Percentiles rank a stretch among this genome's conserved stretches.
phyloP scores from a whole-genome alignment of 2,329 filamentous ascomycete species.

The Daldinia sp. region DNA sequence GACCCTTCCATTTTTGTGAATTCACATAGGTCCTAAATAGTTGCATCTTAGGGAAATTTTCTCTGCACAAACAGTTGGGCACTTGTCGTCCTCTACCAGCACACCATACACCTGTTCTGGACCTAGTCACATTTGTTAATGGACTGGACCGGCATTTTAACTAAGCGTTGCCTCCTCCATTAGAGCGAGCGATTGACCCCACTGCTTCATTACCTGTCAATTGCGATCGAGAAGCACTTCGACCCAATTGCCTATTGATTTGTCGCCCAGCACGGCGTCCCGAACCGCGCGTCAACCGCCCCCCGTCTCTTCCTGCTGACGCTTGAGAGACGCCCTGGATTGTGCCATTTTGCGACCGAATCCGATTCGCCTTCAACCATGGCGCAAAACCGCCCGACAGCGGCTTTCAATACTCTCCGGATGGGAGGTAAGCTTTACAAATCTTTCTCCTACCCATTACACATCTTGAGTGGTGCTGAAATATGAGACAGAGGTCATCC shows the following conservation, averaged over 20 bases:
- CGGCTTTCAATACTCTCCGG: conserved; percentile 86
- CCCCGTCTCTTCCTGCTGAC: conserved; percentile 47
- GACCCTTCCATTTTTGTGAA: conserved; percentile 37
- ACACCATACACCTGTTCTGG: conserved; percentile 22
- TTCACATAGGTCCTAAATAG: conserved; percentile 41
- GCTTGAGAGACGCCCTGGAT: conserved; percentile 44
- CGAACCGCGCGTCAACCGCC: conserved; percentile 43
- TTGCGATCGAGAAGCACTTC: conserved; percentile 42
- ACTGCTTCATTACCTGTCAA: conserved; percentile 42
- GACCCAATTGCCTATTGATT: conserved; percentile 41
- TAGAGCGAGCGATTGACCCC: conserved; percentile 37
- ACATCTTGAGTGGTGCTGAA: conserved; percentile 37
- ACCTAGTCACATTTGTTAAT: conserved; percentile 20
- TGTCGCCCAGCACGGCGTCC: conserved; percentile 52
- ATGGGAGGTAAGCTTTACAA: conserved; percentile 87
- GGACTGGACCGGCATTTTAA: conserved; percentile 40
- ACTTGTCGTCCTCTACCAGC: conserved; percentile 13
- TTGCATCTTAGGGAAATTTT: conserved; percentile 34
- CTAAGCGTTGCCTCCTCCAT: conserved; percentile 34
- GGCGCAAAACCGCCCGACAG: conserved; percentile 69
- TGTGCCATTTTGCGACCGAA: conserved; percentile 45
- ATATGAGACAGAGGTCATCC: conserved; percentile 82
- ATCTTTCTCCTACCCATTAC: conserved; percentile 35
- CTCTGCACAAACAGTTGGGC: conserved; percentile 14
- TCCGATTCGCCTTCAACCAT: conserved; percentile 48